Conservation (phyloP, 139 green algal species). For the Axilococcus clingmanii region DNA sequence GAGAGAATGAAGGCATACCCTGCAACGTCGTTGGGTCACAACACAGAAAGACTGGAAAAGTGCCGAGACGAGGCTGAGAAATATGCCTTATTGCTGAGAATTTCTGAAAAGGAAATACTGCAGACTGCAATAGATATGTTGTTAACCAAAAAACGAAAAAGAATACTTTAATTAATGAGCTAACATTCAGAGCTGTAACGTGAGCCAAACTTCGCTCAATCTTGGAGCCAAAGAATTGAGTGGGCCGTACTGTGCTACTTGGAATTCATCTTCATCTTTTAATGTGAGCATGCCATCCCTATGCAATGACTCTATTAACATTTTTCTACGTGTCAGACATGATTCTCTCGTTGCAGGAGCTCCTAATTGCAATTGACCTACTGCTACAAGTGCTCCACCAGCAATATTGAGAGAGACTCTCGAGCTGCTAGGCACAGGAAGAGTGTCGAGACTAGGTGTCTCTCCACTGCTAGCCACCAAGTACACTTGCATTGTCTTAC, state of each 20-base stretch:
- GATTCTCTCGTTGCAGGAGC: constrained; percentile 44
- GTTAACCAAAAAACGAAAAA: too few relatives aligned
- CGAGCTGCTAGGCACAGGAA: constrained; percentile 5
- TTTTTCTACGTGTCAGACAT: constrained; percentile 15
- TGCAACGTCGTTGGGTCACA: too few relatives aligned
- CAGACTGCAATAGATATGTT: too few relatives aligned
- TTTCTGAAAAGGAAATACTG: too few relatives aligned
- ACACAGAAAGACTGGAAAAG: too few relatives aligned
- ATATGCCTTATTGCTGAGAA: too few relatives aligned
- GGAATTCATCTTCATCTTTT: constrained; percentile 34
- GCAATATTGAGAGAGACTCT: constrained; percentile 25
- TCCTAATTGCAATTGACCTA: constrained; percentile 38
- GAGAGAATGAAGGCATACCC: too few relatives aligned
- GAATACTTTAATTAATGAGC: neutral
- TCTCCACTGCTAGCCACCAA: neutral
- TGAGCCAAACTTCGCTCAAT: constrained; percentile 54
- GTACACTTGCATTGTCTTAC: constrained; percentile 20
- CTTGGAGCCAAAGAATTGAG: constrained; percentile 41
- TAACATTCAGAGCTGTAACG: constrained; percentile 13
- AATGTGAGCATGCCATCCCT: constrained; percentile 36
- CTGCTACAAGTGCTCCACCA: constrained; percentile 50
- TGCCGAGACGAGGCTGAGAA: too few relatives aligned
- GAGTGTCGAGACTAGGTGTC: neutral
- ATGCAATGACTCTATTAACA: constrained; percentile 24
- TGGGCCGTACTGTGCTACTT: constrained; percentile 45